Evolutionary conservation across 1,139 yeast genomes (phyloP), one percentile per base, ranked within the genome.

Genomic region (Geotrichum citri-aurantii): DNA sequence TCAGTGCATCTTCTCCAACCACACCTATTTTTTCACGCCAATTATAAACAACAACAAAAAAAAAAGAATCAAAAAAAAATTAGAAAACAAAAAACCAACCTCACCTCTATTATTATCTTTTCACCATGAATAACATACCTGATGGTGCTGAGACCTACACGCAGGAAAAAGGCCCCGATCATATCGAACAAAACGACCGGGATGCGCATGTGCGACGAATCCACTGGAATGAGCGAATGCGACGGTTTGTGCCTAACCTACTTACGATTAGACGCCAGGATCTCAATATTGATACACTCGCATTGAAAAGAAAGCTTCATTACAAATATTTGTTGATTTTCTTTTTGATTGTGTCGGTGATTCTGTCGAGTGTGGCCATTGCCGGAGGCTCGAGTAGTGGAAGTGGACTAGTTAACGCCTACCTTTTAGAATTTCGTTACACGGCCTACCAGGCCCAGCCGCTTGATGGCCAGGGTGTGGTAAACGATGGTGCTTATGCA

Each of bases 351-450:
- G 59, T 68, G 33, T 56, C 64, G 26, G 60, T 65, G 24, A 61
- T 67, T 11, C 59, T 68, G 12, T 59, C 65, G 24, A 59, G 63
- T 21, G 61, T 68, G 17, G 58, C 65, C 40, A 59, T 68, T 10
- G 60, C 68, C 8, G 68, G 69, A 14, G 68, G 71, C 57, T 54
- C 65, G 7, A 61, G 64, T 47, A 44, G 59, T 14, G 37, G 61
- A 5, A 67, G 61, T 10, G 61, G 61, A 23, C 62, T 64, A 27
- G 65, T 66, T 3, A 59, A 58, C 33, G 58, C 64, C 23, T 68
- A 65, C 55, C 62, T 68, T 11, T 60, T 68, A 23, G 64, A 68
- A 52, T 48, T 63, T 49, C 57, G 56, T 29, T 68, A 68, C 57
- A 62, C 60, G 33, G 62, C 65, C 14, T 63, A 59, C 47, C 64